Evolutionary conservation across 192 early-diverging fungal genomes (phyloP), one percentile per base, ranked within the genome.

Genomic region (Backusella australiensis): DNA sequence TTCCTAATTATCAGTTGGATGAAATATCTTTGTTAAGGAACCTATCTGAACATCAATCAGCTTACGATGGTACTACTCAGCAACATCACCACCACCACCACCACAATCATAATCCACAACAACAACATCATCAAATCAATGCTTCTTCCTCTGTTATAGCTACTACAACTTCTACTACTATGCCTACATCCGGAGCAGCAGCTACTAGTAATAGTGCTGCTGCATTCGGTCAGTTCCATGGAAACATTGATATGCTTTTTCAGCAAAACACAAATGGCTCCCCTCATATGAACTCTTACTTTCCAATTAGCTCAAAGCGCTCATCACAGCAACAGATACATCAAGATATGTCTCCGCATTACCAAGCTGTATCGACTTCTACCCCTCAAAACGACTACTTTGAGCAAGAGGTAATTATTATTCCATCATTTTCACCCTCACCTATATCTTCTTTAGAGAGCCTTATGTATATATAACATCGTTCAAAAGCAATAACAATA

Each of bases 361-460:
- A 49, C 6, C 41, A 52, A 35, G 19, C 21, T n/a, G n/a, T 46
- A 3, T 52, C 29, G 2, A 72, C 44, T 35, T 34, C 68, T 70
- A 44, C 68, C 7, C 34, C 23, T 19, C 71, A 73, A 72, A 70
- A 49, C 29, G 76, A 77, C 34, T 73, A 11, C 35, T 49, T 73
- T 36, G 76, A 77, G 34, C 76, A 77, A 72, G 76, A 78, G 39
- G 72, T 78, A 49, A n/a, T 2, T 49, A 49, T 67, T 42, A 36
- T 59, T 63, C 35, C 35, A 46, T 32, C 26, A 23, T 17, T 17
- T 11, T 63, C 14, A 66, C 32, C 9, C 17, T 26, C 23, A 38
- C 36, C 9, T 42, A 38, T 63, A 0, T 29, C 21, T 26, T 63
- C 8, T 63, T 63, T 26, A n/a, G 11, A 53, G 23, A 49, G 56